phyloP scores from a whole-genome alignment of 176 grass and related monocot species.

The Elymus sibiricus region DNA sequence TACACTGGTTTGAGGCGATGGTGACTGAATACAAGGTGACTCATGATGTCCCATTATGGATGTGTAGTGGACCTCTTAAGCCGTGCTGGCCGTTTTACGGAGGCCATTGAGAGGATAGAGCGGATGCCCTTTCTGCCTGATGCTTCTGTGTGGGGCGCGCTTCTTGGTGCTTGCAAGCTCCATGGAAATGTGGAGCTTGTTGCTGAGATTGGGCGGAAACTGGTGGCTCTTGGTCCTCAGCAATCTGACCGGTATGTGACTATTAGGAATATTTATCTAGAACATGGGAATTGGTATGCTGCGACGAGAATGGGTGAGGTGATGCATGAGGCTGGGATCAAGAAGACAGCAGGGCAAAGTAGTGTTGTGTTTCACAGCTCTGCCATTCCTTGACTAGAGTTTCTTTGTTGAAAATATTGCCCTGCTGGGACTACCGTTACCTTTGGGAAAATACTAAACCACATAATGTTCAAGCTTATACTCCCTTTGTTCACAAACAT shows the following conservation, averaged over 20 bases:
- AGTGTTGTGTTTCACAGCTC: slow-evolving; percentile 18
- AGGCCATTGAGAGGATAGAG: slow-evolving; percentile 49
- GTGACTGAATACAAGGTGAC: slow-evolving; percentile 31
- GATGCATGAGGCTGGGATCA: slow-evolving; percentile 56
- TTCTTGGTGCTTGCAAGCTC: slow-evolving; percentile 67
- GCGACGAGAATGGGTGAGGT: slow-evolving; percentile 43
- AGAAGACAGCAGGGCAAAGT: slow-evolving; percentile 51
- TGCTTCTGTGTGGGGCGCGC: slow-evolving; percentile 70
- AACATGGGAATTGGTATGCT: slow-evolving; percentile 57
- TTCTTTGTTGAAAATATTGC: not conserved
- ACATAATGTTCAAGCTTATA: not conserved
- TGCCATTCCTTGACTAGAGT: slow-evolving; percentile 6
- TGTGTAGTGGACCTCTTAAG: slow-evolving; percentile 68
- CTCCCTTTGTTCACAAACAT: too few species aligned
- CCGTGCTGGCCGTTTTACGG: slow-evolving; percentile 36
- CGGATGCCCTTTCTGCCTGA: slow-evolving; percentile 62
- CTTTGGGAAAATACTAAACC: not conserved
- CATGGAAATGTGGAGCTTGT: slow-evolving; percentile 49
- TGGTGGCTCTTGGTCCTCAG: slow-evolving; percentile 49
- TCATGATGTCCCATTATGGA: slow-evolving; percentile 76
- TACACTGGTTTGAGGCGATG: slow-evolving; percentile 55
- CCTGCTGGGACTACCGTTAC: not conserved
- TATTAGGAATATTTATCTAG: slow-evolving; percentile 58
- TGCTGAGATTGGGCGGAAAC: slow-evolving; percentile 34
- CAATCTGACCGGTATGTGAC: slow-evolving; percentile 45